Conservation (phyloP, 768 basidiomycete genomes). For the Chalciporus sphaerocephalus region DNA sequence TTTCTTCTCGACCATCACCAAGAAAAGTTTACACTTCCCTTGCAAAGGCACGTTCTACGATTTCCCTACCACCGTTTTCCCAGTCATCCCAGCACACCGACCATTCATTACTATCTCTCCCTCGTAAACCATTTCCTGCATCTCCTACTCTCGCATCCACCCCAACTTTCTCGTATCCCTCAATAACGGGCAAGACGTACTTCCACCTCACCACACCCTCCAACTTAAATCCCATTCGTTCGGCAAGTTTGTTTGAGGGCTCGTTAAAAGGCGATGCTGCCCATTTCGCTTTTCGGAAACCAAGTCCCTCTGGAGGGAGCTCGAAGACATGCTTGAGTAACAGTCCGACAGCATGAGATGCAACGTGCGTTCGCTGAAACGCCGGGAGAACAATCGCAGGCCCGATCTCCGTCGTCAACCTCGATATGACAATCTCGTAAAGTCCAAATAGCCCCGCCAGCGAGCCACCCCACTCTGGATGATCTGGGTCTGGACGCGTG, state of each 20-base stretch:
- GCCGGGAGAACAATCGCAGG: slow-evolving; percentile 31
- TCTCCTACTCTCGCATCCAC: slow-evolving; percentile 20
- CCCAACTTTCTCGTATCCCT: slow-evolving; percentile 28
- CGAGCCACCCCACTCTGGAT: slow-evolving; percentile 26
- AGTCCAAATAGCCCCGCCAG: slow-evolving; percentile 39
- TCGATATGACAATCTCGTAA: slow-evolving; percentile 15
- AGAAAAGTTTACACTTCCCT: slow-evolving; percentile 13
- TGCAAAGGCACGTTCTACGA: slow-evolving; percentile 26
- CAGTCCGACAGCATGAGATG: slow-evolving; percentile 36
- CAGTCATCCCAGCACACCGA: slow-evolving; percentile 42
- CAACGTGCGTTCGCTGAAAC: slow-evolving; percentile 42
- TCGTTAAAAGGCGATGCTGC: slow-evolving; percentile 36
- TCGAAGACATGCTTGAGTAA: slow-evolving; percentile 33
- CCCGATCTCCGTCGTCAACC: slow-evolving; percentile 31
- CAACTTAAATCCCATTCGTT: slow-evolving; percentile 42
- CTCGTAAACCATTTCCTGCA: slow-evolving; percentile 21
- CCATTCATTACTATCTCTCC: slow-evolving; percentile 32
- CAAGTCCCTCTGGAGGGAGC: slow-evolving; percentile 29
- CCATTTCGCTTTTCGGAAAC: slow-evolving; percentile 48
- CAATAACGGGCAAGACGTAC: slow-evolving; percentile 27
- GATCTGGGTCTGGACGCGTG: slow-evolving; percentile 25
- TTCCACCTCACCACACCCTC: slow-evolving; percentile 43
- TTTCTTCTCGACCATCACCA: too few species aligned
- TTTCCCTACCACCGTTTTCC: slow-evolving; percentile 32
- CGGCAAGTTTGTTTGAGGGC: slow-evolving; percentile 36